Evolutionary conservation across 257 asterid species (phyloP), one percentile per base, ranked within the genome.

Genomic region (Lavandula angustifolia): DNA sequence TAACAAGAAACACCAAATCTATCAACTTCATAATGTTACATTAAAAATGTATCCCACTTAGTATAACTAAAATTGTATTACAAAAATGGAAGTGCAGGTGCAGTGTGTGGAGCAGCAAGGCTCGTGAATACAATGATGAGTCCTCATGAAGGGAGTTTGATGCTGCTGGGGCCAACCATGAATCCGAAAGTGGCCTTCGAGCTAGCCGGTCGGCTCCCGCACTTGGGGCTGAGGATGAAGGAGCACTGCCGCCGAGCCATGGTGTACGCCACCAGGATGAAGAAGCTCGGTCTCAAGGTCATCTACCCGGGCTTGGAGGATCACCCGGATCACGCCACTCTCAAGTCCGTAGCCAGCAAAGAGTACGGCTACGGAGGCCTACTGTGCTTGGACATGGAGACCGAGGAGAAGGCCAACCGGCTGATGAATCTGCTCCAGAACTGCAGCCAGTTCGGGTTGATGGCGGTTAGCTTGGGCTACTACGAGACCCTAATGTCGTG

Each of bases 161-260:
- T 92, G 99, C 81, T 92, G 4, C 67, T 92, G 14, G 99, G 97
- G 10, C 99, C 95, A 12, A 87, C 95, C 0, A 83, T 87, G 94
- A 85, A 87, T 60, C 78, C 99, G 0, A 92, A 92, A 40, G 92
- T 89, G 12, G 97, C 97, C 0, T 89, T 85, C 62, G 99, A 92
- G 47, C 84, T 92, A 11, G 81, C 99, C 0, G 94, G 86, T 54
- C 73, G 97, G 65, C 74, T 89, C 1, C 96, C 96, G 0, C 96
- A 88, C 57, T 54, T 88, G 72, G 78, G 86, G 51, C 71, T 88
- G 9, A 69, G 96, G 60, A 85, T 85, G 88, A 88, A 85, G 72
- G 96, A 88, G 78, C 96, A 88, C 32, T 81, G 95, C 73, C 54
- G 44, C 3, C 83, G 99, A 32, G 96, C 97, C 3, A n/a, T 84